These are phyloP conservation scores for Picochlorum costavermella DNA, from an alignment of 139 green algal species.

Conservation along the genomic window DNA sequence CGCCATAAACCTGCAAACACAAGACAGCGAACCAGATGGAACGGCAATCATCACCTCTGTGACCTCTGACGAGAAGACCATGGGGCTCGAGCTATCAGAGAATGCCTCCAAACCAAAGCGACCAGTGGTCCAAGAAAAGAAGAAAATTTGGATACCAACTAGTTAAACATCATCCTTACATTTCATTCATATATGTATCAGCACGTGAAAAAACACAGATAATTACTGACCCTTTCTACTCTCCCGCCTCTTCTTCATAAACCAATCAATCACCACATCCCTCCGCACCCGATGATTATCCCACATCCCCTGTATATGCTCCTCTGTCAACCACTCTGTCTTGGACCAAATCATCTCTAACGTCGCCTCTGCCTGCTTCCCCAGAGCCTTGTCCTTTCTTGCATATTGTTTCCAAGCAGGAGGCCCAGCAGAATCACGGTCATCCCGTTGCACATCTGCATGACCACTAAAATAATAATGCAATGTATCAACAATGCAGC, in stretches of 20 bases:
- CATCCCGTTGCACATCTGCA: background rate
- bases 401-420: constrained; percentile 12
- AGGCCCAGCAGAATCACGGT: background rate
- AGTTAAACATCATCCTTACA: too few species aligned
- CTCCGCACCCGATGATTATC: constrained; percentile 5
- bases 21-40: background rate
- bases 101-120: too few species aligned
- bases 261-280: constrained; percentile 12
- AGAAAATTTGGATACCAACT: too few species aligned
- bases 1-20: background rate
- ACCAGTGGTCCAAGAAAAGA: too few species aligned
- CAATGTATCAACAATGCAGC: too few species aligned
- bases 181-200: too few species aligned
- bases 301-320: constrained; percentile 9
- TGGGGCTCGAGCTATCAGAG: too few species aligned
- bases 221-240: background rate
- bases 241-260: constrained; percentile 3
- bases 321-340: constrained; percentile 4
- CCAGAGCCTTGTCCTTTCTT: constrained; percentile 6
- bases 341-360: constrained; percentile 7
- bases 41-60: background rate
- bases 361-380: constrained; percentile 16
- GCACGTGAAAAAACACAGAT: background rate
- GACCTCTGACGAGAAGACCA: background rate
- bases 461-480: background rate